phyloP scores from a whole-genome alignment of 2,329 filamentous ascomycete genomes.

The Coleophoma eucalyptorum region DNA sequence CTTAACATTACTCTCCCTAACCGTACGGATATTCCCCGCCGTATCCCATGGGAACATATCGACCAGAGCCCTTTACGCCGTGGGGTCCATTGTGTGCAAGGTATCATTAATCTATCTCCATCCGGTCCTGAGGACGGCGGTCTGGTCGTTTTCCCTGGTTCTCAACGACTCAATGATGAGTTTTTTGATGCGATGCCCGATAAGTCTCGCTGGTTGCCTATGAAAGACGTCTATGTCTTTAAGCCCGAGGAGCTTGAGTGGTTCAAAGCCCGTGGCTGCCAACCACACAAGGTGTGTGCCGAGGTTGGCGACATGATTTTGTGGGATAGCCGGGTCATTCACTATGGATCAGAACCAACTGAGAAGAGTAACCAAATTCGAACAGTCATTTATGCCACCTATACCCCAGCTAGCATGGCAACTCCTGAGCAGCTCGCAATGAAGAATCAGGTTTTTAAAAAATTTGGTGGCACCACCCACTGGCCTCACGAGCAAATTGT shows the following conservation, averaged over 20 bases:
- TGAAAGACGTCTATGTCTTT: constrained; percentile 29
- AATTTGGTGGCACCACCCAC: constrained; percentile 23
- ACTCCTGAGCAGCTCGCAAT: constrained; percentile 18
- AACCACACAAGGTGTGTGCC: constrained; percentile 29
- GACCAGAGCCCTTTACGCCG: constrained; percentile 24
- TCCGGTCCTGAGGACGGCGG: constrained; percentile 33
- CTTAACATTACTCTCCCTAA: constrained; percentile 34
- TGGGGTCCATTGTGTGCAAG: constrained; percentile 27
- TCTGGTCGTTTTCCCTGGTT: constrained; percentile 30
- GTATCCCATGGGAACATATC: constrained; percentile 31
- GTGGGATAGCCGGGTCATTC: constrained; percentile 33
- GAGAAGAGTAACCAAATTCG: constrained; percentile 20
- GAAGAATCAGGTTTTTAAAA: constrained; percentile 23
- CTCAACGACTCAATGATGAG: constrained; percentile 25
- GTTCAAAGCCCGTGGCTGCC: constrained; percentile 24
- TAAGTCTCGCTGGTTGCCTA: constrained; percentile 19
- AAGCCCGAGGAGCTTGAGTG: constrained; percentile 26
- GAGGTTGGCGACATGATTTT: constrained; percentile 33
- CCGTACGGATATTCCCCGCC: constrained; percentile 21
- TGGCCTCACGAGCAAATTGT: constrained; percentile 27
- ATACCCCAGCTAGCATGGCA: constrained; percentile 29
- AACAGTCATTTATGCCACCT: constrained; percentile 25
- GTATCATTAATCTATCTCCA: constrained; percentile 26
- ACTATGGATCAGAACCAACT: constrained; percentile 30
- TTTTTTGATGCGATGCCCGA: constrained; percentile 27